These are phyloP conservation scores for Dipteronia sinensis DNA, from an alignment of 345 rosid genomes.

Conservation along the genomic window DNA sequence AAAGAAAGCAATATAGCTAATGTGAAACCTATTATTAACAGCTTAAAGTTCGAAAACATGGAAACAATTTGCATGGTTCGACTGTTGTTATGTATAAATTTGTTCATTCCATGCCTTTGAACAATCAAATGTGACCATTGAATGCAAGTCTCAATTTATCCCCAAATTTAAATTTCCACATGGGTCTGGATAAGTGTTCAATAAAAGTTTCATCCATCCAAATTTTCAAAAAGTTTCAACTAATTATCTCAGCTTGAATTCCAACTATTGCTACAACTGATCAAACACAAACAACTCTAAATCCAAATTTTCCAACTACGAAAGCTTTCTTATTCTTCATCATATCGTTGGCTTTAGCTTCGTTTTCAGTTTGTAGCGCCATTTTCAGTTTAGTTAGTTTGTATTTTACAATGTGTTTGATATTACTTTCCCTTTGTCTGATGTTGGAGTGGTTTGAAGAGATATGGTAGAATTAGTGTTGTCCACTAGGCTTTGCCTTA, in stretches of 20 bases:
- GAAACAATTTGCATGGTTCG: background rate
- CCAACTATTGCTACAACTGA: background rate
- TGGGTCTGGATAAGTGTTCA: background rate
- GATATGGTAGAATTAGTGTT: too few relatives aligned
- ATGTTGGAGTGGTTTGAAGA: too few relatives aligned
- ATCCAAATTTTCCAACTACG: background rate
- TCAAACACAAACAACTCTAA: background rate
- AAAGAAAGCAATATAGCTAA: background rate
- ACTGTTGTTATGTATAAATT: background rate
- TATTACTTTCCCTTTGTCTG: too few relatives aligned
- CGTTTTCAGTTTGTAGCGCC: too few relatives aligned
- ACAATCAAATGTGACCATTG: background rate
- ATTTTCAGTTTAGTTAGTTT: too few relatives aligned
- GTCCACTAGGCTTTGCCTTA: too few relatives aligned
- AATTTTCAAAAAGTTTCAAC: background rate
- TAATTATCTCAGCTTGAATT: too few relatives aligned
- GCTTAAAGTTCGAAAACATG: conserved; percentile 10
- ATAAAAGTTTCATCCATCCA: background rate
- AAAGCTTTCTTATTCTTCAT: background rate
- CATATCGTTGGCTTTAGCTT: too few relatives aligned
- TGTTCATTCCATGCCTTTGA: background rate
- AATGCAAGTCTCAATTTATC: background rate
- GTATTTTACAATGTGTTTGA: background rate
- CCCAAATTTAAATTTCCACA: background rate
- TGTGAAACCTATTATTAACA: background rate